Evolutionary conservation across 345 rosid species (phyloP).

Genomic region (Toxicodendron radicans): DNA sequence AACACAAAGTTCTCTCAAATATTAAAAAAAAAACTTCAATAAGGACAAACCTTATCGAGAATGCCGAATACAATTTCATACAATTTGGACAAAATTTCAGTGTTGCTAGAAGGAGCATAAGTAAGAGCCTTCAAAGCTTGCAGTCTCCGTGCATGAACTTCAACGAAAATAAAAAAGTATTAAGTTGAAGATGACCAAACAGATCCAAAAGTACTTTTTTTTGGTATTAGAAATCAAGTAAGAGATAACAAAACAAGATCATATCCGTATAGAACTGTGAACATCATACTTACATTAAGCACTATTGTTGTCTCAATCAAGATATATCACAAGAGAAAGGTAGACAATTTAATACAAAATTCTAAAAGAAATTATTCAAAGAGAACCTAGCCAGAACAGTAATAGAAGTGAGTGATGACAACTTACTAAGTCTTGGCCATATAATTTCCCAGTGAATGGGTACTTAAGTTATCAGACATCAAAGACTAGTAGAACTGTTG

Average conservation of each 20-base stretch:
- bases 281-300: background rate
- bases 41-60: slow-evolving; percentile 81
- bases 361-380: background rate
- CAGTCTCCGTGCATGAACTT: slow-evolving; percentile 92
- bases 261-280: background rate
- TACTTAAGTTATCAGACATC: background rate
- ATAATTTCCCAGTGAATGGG: background rate
- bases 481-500: background rate
- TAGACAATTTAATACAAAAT: background rate
- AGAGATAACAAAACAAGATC: background rate
- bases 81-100: slow-evolving; percentile 75
- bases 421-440: background rate
- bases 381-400: background rate
- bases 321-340: background rate
- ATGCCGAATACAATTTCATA: slow-evolving; percentile 91
- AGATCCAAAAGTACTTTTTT: background rate
- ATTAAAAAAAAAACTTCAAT: slow-evolving; percentile 7
- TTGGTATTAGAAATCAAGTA: background rate
- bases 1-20: background rate
- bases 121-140: slow-evolving; percentile 99
- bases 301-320: slow-evolving; percentile 3
- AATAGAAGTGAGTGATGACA: background rate
- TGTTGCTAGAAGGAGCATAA: slow-evolving; percentile 78
- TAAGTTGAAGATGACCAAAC: slow-evolving; percentile 23
- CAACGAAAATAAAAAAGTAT: slow-evolving; percentile 29